These are phyloP conservation scores for Lodderomyces orthopsilosis DNA, from an alignment of 1,139 yeast species.

Conservation along the genomic window DNA sequence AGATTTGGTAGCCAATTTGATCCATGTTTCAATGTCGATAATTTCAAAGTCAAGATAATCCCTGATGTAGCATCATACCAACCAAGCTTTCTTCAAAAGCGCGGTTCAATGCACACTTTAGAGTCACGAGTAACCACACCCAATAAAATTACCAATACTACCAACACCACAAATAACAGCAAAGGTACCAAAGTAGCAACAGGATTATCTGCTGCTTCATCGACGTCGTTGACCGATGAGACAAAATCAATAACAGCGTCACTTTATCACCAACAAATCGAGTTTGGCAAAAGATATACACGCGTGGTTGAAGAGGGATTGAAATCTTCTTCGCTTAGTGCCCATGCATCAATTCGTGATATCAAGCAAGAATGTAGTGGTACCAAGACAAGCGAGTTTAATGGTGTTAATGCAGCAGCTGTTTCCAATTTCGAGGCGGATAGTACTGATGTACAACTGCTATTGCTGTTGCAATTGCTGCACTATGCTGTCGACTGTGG, in stretches of 20 bases:
- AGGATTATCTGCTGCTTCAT: not conserved
- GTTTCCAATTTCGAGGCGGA: not conserved
- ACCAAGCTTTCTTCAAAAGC: conserved; percentile 1
- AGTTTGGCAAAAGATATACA: not conserved
- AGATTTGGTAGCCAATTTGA: not conserved
- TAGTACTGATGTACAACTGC: not conserved
- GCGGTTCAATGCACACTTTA: not conserved
- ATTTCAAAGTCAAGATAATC: not conserved
- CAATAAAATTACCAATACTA: not conserved
- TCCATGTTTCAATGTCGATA: conserved; percentile 1
- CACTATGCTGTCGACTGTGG: not conserved
- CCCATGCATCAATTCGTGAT: conserved; percentile 3
- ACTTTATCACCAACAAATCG: conserved; percentile 1
- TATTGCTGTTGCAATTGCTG: conserved; percentile 1
- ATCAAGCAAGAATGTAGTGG: not conserved
- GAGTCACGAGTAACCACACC: conserved; percentile 2
- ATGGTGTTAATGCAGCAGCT: not conserved
- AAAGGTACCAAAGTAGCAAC: not conserved
- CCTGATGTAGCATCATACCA: conserved; percentile 2
- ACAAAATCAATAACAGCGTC: not conserved
- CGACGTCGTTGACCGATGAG: not conserved
- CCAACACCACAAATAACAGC: not conserved
- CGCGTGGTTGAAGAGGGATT: conserved; percentile 1
- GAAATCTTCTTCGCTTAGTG: conserved; percentile 3
- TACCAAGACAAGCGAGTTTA: not conserved